Conservation (phyloP, 2,329 filamentous ascomycete genomes). For the Albifimbria verrucaria region DNA sequence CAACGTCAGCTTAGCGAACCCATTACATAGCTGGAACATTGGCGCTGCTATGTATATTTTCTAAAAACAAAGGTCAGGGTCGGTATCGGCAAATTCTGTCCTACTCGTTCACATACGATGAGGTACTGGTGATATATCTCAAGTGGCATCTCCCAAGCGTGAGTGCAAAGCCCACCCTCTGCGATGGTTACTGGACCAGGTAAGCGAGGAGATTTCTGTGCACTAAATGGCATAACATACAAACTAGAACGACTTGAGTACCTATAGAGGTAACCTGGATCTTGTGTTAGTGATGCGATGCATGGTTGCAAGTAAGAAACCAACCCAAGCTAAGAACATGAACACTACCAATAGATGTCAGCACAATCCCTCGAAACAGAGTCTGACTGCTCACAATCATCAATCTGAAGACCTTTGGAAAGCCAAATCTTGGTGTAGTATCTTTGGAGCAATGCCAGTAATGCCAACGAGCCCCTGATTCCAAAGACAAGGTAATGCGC, state of each 20-base stretch:
- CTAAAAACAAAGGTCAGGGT: too few species aligned
- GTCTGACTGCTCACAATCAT: slow-evolving; percentile 18
- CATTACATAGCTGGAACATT: neutral
- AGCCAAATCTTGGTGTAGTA: slow-evolving; percentile 27
- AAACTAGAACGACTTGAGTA: slow-evolving; percentile 12
- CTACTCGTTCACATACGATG: neutral
- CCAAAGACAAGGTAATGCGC: slow-evolving; percentile 23
- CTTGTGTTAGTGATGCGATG: neutral
- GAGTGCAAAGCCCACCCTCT: slow-evolving; percentile 13
- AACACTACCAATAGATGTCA: slow-evolving; percentile 11
- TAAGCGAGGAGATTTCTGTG: neutral
- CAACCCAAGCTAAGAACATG: slow-evolving; percentile 22
- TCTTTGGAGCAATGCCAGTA: slow-evolving; percentile 21
- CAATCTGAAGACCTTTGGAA: slow-evolving; percentile 18
- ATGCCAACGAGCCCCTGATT: slow-evolving; percentile 18
- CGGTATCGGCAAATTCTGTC: too few species aligned
- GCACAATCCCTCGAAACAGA: neutral
- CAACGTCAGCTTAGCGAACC: neutral
- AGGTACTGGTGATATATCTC: slow-evolving; percentile 11
- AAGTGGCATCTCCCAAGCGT: slow-evolving; percentile 20
- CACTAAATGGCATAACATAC: slow-evolving; percentile 1
- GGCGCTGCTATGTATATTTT: neutral
- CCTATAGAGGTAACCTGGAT: slow-evolving; percentile 9
- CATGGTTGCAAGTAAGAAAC: neutral
- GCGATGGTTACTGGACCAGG: slow-evolving; percentile 10